Evolutionary conservation across 2,329 filamentous ascomycete genomes (phyloP), one percentile per base, ranked within the genome.

Genomic region (Pseudogymnoascus sp.): DNA sequence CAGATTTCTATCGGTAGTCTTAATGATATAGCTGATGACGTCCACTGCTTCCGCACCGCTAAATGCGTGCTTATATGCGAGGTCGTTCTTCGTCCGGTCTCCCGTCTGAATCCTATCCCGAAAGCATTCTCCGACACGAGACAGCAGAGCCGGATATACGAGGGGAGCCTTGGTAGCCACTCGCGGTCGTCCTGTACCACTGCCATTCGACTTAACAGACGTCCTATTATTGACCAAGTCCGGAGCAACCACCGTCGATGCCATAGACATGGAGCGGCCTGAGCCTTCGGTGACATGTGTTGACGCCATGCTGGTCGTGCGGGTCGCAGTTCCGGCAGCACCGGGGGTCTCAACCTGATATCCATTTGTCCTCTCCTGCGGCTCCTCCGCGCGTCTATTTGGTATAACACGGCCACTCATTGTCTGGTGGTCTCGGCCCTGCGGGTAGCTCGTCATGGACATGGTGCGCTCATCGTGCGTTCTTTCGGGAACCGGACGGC

Each of bases 21-120:
- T 89, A 76, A 99, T 97, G 68, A 99, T 97, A 73, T 96, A 96
- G 0, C 91, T 91, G 68, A 99, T 89, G 64, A 97, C 83, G 74
- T 99, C 95, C 19, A 99, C 95, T 19, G 95, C 93, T 74, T 99
- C 95, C 23, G 91, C 89, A 69, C 95, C 95, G 66, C 91, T 96
- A 74, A 99, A 99, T 2, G 93, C 91, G 76, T 95, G 96, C 75
- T 96, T 96, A 79, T 99, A 99, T 2, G 93, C 92, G 66, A 99
- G 80, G 63, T 93, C 93, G 80, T 99, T 97, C 82, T 99, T 99
- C 67, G 91, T 92, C 67, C 93, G 87, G 72, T 97, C 95, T 62
- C 89, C 87, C 23, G 93, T 83, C 23, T 87, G 84, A 60, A 99
- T 92, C 75, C 93, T 88, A 70, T 96, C 91, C 62, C 91, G 87